A percentile compares a stretch with the other conserved stretches of the same genome.
phyloP scores from a whole-genome alignment of 495 filamentous ascomycete species.

The Schizothecium vesticola region DNA sequence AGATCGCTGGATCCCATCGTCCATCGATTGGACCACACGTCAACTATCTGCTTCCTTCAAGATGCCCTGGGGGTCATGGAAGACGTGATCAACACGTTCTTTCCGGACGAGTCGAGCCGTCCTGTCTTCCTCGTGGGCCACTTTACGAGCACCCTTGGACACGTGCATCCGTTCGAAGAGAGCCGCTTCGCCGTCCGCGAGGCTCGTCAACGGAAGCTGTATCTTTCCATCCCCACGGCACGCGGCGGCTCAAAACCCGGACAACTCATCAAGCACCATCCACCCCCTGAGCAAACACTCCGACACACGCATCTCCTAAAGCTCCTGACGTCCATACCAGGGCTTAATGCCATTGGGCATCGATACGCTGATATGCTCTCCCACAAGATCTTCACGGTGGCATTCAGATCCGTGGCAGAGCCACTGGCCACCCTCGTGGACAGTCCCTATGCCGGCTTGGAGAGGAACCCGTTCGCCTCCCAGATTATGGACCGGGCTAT shows the following conservation, averaged over 20 bases:
- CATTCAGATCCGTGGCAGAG: conserved; percentile 68
- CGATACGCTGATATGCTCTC: conserved; percentile 24
- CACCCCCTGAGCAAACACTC: conserved; percentile 18
- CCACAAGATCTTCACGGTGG: conserved; percentile 65
- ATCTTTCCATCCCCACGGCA: conserved; percentile 20
- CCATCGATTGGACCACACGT: conserved; percentile 62
- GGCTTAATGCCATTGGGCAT: conserved; percentile 25
- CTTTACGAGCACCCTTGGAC: conserved; percentile 54
- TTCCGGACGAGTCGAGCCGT: conserved; percentile 55
- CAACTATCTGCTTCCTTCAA: conserved; percentile 75
- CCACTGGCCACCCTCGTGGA: conserved; percentile 71
- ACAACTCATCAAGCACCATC: conserved; percentile 14
- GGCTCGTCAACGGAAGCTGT: conserved; percentile 41
- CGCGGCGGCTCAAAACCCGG: neutral
- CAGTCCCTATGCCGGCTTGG: conserved; percentile 63
- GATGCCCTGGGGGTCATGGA: conserved; percentile 80
- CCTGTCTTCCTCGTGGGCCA: conserved; percentile 75
- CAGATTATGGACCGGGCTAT: conserved; percentile 65
- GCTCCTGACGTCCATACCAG: conserved; percentile 25
- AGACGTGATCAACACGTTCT: conserved; percentile 61
- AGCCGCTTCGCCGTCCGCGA: conserved; percentile 55
- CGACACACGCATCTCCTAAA: conserved; percentile 26
- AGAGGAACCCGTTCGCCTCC: conserved; percentile 55
- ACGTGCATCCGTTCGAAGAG: conserved; percentile 25
- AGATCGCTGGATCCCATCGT: conserved; percentile 52